A percentile compares a stretch with the other conserved stretches of the same genome.
Evolutionary conservation across 1,284 basidiomycete genomes (phyloP).

Genomic region (Cryptococcus sp.): DNA sequence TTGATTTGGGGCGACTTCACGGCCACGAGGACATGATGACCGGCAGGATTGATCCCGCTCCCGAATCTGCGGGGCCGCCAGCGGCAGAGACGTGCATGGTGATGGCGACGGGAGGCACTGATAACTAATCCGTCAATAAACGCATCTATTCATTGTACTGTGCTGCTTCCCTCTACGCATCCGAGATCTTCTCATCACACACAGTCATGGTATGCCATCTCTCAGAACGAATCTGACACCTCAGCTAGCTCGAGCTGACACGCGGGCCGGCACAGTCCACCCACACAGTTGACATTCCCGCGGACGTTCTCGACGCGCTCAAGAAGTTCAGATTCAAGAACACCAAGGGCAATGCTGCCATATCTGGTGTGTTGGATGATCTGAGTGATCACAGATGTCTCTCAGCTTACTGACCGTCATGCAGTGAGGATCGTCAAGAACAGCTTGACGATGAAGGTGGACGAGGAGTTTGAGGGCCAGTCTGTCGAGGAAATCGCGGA

Average conservation of each 20-base stretch:
- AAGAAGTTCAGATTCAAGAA: conserved; percentile 79
- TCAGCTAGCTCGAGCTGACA: too few species aligned
- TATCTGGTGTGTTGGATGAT: conserved; percentile 54
- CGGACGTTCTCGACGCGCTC: conserved; percentile 67
- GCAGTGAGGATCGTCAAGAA: conserved; percentile 79
- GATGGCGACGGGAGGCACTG: too few species aligned
- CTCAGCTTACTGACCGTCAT: not conserved
- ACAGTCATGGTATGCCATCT: too few species aligned
- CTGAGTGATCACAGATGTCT: not conserved
- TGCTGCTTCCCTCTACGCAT: too few species aligned
- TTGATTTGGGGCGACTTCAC: not conserved
- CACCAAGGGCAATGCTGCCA: conserved; percentile 64
- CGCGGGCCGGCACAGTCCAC: not conserved
- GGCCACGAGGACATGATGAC: not conserved
- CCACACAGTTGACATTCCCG: conserved; percentile 74
- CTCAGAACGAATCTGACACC: too few species aligned
- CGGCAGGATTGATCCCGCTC: too few species aligned
- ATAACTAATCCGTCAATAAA: too few species aligned
- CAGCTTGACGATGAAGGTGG: conserved; percentile 72
- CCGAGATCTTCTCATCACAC: too few species aligned
- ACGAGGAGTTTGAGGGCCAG: conserved; percentile 70
- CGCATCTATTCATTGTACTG: too few species aligned
- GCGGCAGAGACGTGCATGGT: too few species aligned
- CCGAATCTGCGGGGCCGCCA: too few species aligned
- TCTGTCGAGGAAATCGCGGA: conserved; percentile 77